A percentile compares a stretch with the other conserved stretches of the same genome.
These are phyloP conservation scores for Colletotrichum neosansevieriae DNA, from an alignment of 2,329 filamentous ascomycete genomes.

Conservation along the genomic window DNA sequence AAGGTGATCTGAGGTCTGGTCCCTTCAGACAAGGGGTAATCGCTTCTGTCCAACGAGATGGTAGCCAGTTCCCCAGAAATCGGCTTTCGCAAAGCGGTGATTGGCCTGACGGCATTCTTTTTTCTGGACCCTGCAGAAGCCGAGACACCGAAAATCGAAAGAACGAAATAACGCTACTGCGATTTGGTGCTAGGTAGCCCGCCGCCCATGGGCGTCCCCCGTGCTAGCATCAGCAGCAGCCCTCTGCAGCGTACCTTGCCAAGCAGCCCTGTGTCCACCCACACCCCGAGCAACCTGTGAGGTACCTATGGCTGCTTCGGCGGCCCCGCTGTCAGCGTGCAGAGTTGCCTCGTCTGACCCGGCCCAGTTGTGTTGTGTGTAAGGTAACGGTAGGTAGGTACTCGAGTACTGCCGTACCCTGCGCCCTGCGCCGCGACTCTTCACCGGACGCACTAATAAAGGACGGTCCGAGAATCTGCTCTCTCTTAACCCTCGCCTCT, in stretches of 20 bases:
- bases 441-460: slow-evolving; percentile 39
- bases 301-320: too few relatives aligned
- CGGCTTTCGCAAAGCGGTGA: slow-evolving; percentile 6
- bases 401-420: not conserved
- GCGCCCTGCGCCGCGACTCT: slow-evolving; percentile 34
- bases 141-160: slow-evolving; percentile 27
- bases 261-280: too few relatives aligned
- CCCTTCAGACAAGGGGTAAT: slow-evolving; percentile 1
- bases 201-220: slow-evolving; percentile 1
- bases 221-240: slow-evolving; percentile 14
- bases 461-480: slow-evolving; percentile 36
- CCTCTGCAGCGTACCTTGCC: too few relatives aligned
- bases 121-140: slow-evolving; percentile 14
- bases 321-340: slow-evolving; percentile 1
- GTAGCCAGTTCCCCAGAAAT: slow-evolving; percentile 19
- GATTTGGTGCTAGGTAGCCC: not conserved
- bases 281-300: too few relatives aligned
- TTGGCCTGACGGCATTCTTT: slow-evolving; percentile 9
- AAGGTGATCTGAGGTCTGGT: slow-evolving; percentile 18
- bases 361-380: not conserved
- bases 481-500: slow-evolving; percentile 21
- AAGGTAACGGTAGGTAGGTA: slow-evolving; percentile 9
- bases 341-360: not conserved
- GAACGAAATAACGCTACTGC: not conserved
- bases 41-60: slow-evolving; percentile 23